A percentile compares a stretch with the other conserved stretches of the same genome.
phyloP scores from a whole-genome alignment of 768 basidiomycete genomes.

The Leucocoprinus leucothites region DNA sequence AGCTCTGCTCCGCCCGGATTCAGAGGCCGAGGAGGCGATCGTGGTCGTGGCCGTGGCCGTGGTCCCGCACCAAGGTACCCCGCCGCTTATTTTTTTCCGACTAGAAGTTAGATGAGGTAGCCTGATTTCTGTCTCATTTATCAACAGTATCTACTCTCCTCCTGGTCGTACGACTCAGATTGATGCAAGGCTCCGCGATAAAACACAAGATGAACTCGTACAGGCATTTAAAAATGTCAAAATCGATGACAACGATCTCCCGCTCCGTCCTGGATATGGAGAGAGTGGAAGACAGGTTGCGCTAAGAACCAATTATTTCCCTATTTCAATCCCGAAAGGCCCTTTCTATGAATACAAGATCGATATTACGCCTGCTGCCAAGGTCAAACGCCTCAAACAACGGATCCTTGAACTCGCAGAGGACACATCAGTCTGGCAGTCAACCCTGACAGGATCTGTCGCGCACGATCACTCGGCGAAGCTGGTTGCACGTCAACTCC shows the following conservation, averaged over 20 bases:
- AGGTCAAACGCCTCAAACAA: slow-evolving; percentile 49
- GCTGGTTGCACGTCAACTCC: slow-evolving; percentile 42
- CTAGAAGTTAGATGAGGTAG: slow-evolving; percentile 9
- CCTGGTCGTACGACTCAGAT: slow-evolving; percentile 33
- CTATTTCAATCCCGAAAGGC: slow-evolving; percentile 47
- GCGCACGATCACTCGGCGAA: slow-evolving; percentile 58
- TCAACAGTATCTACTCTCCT: slow-evolving; percentile 39
- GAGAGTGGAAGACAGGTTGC: slow-evolving; percentile 43
- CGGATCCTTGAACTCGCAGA: slow-evolving; percentile 67
- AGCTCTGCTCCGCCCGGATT: neutral
- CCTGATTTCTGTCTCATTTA: neutral
- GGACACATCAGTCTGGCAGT: slow-evolving; percentile 42
- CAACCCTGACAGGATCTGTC: slow-evolving; percentile 39
- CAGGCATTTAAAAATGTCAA: slow-evolving; percentile 29
- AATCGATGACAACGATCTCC: slow-evolving; percentile 39
- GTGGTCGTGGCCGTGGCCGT: slow-evolving; percentile 36
- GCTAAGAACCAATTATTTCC: slow-evolving; percentile 68
- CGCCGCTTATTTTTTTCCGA: neutral
- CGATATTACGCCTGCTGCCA: slow-evolving; percentile 46
- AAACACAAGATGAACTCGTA: slow-evolving; percentile 40
- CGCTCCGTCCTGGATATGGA: slow-evolving; percentile 58
- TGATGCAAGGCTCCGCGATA: slow-evolving; percentile 40
- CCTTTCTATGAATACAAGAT: slow-evolving; percentile 63
- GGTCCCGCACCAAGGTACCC: slow-evolving; percentile 34
- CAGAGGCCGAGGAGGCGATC: slow-evolving; percentile 26